Base-by-base conservation (phyloP, 140 eudicot species). In the Oenanthe javanica region DNA sequence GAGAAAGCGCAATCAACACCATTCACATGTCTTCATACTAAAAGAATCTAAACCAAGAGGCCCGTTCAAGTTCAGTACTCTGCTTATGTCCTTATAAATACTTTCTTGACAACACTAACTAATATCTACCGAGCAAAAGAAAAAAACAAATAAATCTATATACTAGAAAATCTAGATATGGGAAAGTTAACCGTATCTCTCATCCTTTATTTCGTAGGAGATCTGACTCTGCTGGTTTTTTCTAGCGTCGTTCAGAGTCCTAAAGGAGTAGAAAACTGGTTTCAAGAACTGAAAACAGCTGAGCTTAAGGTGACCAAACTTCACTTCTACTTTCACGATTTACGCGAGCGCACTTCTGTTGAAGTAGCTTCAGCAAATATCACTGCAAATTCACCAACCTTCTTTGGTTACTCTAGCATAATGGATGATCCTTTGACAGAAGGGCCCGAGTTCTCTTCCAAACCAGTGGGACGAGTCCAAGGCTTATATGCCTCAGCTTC, bases 291-390 rank as follows among this genome's bases (percentile, higher is more conserved):
- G 27, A 25, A 21, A 73, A 46, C 55, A 73, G 77, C 52, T 8
- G 38, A 73, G 9, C 77, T 19, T 9, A 73, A 79, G 81, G 75
- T 79, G 36, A 79, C 81, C 1, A 63, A 73, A 36, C 85, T 86
- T 11, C 86, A 79, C 43, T 86, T 86, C 80, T 86, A 82, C 51
- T 83, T 82, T 78, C 89, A 86, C 2, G 89, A 83, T 78, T 51
- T 70, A 15, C 42, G 74, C 0, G 50, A 67, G 1, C 82, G 73
- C 5, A 75, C 84, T 27, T 76, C 82, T 5, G 69, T 67, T 0
- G 1, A 0, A 14, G 84, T 83, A 52, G 89, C 84, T 23, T 63
- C 72, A n/a, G 79, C 86, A 3, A 50, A 66, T 46, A n/a, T 6
- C 21, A 80, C 80, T 38, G 12, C 40, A 38, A 59, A 52, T 6